A percentile compares a stretch with the other conserved stretches of the same genome.
Conservation (phyloP, 805 yeast genomes). For the Pichia ethanolica region DNA sequence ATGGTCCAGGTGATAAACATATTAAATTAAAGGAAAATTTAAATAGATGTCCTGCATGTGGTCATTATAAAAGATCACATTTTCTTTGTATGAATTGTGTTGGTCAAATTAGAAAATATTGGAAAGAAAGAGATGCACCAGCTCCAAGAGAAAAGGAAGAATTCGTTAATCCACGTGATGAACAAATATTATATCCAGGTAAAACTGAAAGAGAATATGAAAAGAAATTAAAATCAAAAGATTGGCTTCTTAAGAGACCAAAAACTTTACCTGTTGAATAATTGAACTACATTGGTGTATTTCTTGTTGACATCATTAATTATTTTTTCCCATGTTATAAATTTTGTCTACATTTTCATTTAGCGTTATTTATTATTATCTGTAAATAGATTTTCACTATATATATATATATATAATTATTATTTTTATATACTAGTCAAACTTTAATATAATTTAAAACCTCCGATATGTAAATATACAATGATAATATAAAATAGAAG, state of each 20-base stretch:
- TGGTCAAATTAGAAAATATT: conserved; percentile 64
- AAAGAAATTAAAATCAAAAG: conserved; percentile 43
- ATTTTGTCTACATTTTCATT: too few relatives aligned
- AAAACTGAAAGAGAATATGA: conserved; percentile 42
- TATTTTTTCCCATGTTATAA: too few relatives aligned
- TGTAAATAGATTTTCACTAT: too few relatives aligned
- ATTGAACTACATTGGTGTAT: too few relatives aligned
- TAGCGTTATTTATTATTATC: too few relatives aligned
- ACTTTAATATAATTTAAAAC: too few relatives aligned
- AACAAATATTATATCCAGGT: conserved; percentile 66
- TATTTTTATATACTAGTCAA: too few relatives aligned
- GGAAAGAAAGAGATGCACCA: conserved; percentile 38
- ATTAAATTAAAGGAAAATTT: conserved; percentile 66
- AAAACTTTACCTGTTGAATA: conserved; percentile 46
- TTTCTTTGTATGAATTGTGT: conserved; percentile 91
- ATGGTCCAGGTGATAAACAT: conserved; percentile 79
- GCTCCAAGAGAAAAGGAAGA: conserved; percentile 31
- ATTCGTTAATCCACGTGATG: conserved; percentile 50
- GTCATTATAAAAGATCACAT: conserved; percentile 83
- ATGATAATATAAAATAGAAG: too few relatives aligned
- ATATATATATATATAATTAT: too few relatives aligned
- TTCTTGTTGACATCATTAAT: too few relatives aligned
- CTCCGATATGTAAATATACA: too few relatives aligned
- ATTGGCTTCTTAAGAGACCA: conserved; percentile 48
- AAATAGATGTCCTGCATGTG: conserved; percentile 93